Evolutionary conservation across 108 stramenopile genomes (phyloP).

Genomic region (Skeletonema marinoi): DNA sequence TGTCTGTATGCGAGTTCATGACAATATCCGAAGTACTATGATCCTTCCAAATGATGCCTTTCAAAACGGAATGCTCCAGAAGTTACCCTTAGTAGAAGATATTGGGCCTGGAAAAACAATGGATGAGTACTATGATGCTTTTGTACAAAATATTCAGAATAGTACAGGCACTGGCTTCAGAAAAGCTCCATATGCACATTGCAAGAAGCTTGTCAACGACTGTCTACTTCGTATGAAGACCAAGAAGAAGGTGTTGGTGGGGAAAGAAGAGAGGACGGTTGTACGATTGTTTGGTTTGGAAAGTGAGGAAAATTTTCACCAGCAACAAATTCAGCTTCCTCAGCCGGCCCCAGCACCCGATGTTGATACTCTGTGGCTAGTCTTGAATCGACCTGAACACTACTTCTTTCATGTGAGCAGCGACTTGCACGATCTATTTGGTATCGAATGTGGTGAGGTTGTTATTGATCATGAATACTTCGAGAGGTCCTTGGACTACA

Average conservation of each 20-base stretch:
- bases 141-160: background rate
- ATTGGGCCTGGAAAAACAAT: conserved; percentile 1
- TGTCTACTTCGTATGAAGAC: conserved; percentile 18
- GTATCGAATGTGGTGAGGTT: background rate
- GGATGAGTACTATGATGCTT: conserved; percentile 1
- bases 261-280: conserved; percentile 10
- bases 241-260: conserved; percentile 16
- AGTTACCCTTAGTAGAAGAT: background rate
- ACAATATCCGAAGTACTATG: conserved; percentile 1
- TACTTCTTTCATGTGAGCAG: conserved; percentile 6
- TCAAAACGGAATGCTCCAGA: background rate
- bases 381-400: conserved; percentile 18
- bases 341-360: conserved; percentile 21
- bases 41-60: conserved; percentile 2
- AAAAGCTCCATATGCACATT: conserved; percentile 15
- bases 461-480: background rate
- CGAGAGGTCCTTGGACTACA: background rate
- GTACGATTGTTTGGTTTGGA: conserved; percentile 24
- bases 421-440: conserved; percentile 9
- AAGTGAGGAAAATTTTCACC: conserved; percentile 1
- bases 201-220: conserved; percentile 15
- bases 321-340: conserved; percentile 1
- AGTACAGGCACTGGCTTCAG: background rate
- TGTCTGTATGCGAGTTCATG: background rate
- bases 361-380: conserved; percentile 9